Base-by-base conservation (phyloP, 108 stramenopile genomes). In the Cyclotella baltica region DNA sequence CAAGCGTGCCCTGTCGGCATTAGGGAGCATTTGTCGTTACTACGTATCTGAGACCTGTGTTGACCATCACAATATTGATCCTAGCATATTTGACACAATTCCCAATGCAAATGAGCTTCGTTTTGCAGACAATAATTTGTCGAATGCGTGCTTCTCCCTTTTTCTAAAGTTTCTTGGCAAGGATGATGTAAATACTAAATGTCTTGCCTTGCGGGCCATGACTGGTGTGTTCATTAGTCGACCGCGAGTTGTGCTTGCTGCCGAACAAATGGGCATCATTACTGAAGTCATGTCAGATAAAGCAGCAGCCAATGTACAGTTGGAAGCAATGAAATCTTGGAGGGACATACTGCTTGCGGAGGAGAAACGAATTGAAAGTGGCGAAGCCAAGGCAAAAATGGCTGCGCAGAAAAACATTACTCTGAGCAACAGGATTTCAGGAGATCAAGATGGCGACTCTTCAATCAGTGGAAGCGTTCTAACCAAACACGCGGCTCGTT, bases 381-480 rank as follows among this genome's bases (percentile, higher is more conserved):
- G 92, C 36, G 89, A 82, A 53, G 93, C 93, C 2, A 92, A 88
- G 59, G 74, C 72, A 11, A 89, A 87, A 76, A 90, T 93, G 92
- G 89, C 92, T 23, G 67, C 83, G 10, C 84, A 88, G 47, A 78
- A 84, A 64, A 79, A 72, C 35, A 87, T 93, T 8, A 92, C 90
- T 31, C 52, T 89, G 19, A 84, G 88, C 13, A 90, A 93, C n/a
- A 88, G 85, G 33, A 93, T 95, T 40, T 86, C 88, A 46, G 96
- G 96, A 3, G 94, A 95, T 70, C 93, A 97, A 83, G 96, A 97
- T 68, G 88, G 87, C 19, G 96, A 95, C 75, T 87, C 93, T 1
- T 92, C 85, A 34, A 80, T 97, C 43, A 86, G 90, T 62, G 96
- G 96, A 18, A 89, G 88, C 15, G 89, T 94, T 27, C 57, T 95